A percentile compares a stretch with the other conserved stretches of the same genome.
These are phyloP conservation scores for Glebionis coronaria DNA, from an alignment of 129 eudicot species.

Conservation along the genomic window DNA sequence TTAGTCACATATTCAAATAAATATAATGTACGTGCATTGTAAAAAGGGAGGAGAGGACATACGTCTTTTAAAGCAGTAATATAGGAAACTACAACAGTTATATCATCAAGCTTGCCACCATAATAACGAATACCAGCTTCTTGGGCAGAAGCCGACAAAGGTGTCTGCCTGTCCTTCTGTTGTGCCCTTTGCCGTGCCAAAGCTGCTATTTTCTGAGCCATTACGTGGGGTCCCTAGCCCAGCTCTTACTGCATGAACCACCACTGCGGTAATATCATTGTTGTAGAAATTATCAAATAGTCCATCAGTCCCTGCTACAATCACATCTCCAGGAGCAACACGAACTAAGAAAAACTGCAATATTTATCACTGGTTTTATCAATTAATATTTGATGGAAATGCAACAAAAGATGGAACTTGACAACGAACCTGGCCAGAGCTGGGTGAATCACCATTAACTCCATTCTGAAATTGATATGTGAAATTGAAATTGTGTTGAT, in stretches of 20 bases:
- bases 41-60: too few species aligned
- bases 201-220: conserved; percentile 85
- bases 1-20: not conserved
- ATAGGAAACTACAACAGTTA: too few species aligned
- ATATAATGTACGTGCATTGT: too few species aligned
- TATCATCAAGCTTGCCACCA: too few species aligned
- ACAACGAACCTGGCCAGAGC: too few species aligned
- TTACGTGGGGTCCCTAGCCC: conserved; percentile 72
- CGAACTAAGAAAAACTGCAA: conserved; percentile 62
- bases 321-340: conserved; percentile 77
- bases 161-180: conserved; percentile 66
- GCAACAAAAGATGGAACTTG: not conserved
- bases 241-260: conserved; percentile 74
- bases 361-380: not conserved
- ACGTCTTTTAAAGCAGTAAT: too few species aligned
- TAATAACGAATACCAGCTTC: too few species aligned
- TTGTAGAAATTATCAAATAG: conserved; percentile 71
- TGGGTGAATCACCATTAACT: conserved; percentile 63
- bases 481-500: conserved; percentile 77
- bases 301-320: conserved; percentile 78
- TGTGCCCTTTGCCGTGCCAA: conserved; percentile 78
- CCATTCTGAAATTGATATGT: conserved; percentile 80
- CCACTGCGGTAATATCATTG: conserved; percentile 69
- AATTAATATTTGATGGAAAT: not conserved
- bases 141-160: conserved; percentile 80